Evolutionary conservation across 2,329 filamentous ascomycete genomes (phyloP).

Genomic region (Cladosporium colombiae): DNA sequence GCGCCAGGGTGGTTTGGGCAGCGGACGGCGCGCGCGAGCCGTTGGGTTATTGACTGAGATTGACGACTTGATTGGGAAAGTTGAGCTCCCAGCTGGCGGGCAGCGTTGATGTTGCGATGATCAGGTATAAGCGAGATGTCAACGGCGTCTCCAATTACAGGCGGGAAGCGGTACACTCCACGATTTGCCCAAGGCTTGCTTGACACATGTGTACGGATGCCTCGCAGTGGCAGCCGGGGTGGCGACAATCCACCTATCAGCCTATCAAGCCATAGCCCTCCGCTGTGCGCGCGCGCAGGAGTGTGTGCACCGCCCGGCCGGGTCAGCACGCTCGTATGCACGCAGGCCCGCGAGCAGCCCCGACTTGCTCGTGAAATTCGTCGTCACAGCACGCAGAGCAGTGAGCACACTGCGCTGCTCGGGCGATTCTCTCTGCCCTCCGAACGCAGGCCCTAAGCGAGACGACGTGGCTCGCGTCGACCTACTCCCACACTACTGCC

Average conservation of each 20-base stretch:
- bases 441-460: neutral
- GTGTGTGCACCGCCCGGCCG: conserved; percentile 1
- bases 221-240: neutral
- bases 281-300: neutral
- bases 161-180: neutral
- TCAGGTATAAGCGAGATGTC: conserved; percentile 4
- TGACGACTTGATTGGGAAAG: conserved; percentile 6
- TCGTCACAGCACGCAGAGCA: neutral
- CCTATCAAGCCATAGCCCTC: neutral
- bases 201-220: too few relatives aligned
- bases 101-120: neutral
- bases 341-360: neutral
- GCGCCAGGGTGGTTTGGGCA: conserved; percentile 8
- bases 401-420: neutral
- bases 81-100: neutral
- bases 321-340: conserved; percentile 9
- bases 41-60: conserved; percentile 9
- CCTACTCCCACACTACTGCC: neutral
- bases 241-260: neutral
- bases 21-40: conserved; percentile 11
- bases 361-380: neutral
- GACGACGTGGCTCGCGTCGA: neutral
- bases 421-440: neutral
- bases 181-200: neutral
- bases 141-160: neutral